Evolutionary conservation across 2,329 filamentous ascomycete genomes (phyloP), one percentile per base, ranked within the genome.

Genomic region (Claviceps pusilla): DNA sequence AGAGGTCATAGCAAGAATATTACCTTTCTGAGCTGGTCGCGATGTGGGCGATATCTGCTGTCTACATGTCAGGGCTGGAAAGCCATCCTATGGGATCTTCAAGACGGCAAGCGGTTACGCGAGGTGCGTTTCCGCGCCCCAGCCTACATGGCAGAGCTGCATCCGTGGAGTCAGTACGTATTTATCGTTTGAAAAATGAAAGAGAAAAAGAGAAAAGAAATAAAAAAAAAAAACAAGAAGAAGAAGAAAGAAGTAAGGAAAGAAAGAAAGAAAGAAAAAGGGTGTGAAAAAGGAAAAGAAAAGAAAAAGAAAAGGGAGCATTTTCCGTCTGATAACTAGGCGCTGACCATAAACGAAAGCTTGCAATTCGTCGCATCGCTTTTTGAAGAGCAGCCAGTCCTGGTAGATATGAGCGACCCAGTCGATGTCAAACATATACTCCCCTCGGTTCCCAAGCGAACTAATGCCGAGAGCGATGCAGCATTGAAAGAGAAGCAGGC

Each of bases 41-140:
- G 85, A 62, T 88, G 89, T 70, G 91, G 93, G 31, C 80, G 88
- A 60, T 97, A 95, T 69, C 76, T 98, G 52, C 79, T 98, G 55
- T 95, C 89, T 56, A 87, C 89, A 11, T 95, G 89, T 48, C 89
- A 96, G 67, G 93, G 95, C 64, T 97, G 91, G 87, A 95, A 94
- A 70, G 90, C 87, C 58, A 89, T 95, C 51, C 76, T 98, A 0
- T 98, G 93, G 93, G 93, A 98, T 69, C 74, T 98, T 56, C 78
- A 78, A 53, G 75, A 80, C 56, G 76, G 80, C 49, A 77, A 85
- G 64, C 76, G 87, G 56, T 74, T 90, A 63, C 84, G 90, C 59
- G 90, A 88, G 61, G 86, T 96, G 62, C 86, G 89, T 60, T 95
- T 98, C 64, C 84, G 91, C 60, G 89, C 90, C 3, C 89, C 91